phyloP scores from a whole-genome alignment of 202 grass and related monocot genomes.

The Miscanthus sacchariflorus region DNA sequence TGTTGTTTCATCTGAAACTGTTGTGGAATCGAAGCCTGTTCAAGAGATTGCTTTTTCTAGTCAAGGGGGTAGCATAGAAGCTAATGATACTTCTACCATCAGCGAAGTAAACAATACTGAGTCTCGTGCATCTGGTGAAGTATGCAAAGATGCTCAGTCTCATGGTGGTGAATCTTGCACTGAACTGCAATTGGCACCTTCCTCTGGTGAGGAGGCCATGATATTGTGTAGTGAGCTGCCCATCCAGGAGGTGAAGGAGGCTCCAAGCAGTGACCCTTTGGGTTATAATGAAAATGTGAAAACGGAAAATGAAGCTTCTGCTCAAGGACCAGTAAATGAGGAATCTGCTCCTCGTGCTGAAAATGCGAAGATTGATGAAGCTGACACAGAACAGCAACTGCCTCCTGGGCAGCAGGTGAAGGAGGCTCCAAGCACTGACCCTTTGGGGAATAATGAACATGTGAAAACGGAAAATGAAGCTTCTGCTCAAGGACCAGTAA shows the following conservation, averaged over 20 bases:
- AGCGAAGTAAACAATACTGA: neutral
- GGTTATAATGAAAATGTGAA: neutral
- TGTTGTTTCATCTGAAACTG: slow-evolving; percentile 23
- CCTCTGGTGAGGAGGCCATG: slow-evolving; percentile 13
- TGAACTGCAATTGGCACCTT: neutral
- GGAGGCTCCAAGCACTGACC: neutral
- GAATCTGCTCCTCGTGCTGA: neutral
- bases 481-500: neutral
- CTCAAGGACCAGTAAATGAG: neutral
- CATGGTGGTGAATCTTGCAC: slow-evolving; percentile 8
- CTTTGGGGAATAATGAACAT: neutral
- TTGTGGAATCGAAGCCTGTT: neutral
- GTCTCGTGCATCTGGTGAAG: neutral
- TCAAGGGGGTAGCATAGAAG: slow-evolving; percentile 18
- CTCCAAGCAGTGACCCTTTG: neutral
- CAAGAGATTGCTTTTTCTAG: slow-evolving; percentile 37
- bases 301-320: neutral
- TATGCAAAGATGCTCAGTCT: neutral
- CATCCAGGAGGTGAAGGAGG: slow-evolving; percentile 6
- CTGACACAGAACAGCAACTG: neutral
- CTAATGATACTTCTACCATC: neutral
- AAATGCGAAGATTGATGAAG: slow-evolving; percentile 17
- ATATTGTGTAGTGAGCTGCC: slow-evolving; percentile 8
- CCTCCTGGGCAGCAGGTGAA: neutral
- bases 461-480: neutral